Percentiles rank a stretch among this genome's conserved stretches.
Conservation (phyloP, 2,329 filamentous ascomycete genomes). For the Aspergillus tamarii region DNA sequence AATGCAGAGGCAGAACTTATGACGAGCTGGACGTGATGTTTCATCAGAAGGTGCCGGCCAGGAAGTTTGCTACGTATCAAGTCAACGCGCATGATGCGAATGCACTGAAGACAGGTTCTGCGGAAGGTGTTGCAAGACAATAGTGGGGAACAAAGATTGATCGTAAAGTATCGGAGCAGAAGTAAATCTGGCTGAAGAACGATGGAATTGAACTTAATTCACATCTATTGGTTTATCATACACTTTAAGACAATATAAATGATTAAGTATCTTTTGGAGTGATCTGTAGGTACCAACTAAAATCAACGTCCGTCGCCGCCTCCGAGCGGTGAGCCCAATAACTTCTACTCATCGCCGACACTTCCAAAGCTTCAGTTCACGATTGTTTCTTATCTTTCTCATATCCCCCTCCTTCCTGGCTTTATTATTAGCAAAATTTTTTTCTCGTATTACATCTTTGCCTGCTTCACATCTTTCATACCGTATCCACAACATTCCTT, state of each 20-base stretch:
- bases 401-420: background rate
- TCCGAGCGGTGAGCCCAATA: slow-evolving; percentile 3
- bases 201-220: background rate
- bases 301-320: background rate
- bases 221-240: background rate
- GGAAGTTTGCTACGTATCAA: slow-evolving; percentile 32
- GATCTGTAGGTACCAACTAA: background rate
- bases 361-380: slow-evolving; percentile 5
- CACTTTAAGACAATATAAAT: background rate
- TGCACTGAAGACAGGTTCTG: background rate
- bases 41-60: slow-evolving; percentile 38
- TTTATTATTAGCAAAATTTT: background rate
- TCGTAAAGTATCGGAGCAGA: background rate
- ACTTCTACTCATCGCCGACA: background rate
- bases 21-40: slow-evolving; percentile 49
- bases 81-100: slow-evolving; percentile 12
- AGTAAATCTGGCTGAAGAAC: background rate
- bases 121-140: background rate
- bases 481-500: background rate
- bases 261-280: background rate
- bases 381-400: background rate
- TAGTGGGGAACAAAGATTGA: background rate
- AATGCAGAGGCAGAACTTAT: slow-evolving; percentile 42
- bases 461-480: background rate
- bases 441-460: too few relatives aligned